phyloP scores from a whole-genome alignment of 805 yeast genomes.

The Ogataea naganishii region DNA sequence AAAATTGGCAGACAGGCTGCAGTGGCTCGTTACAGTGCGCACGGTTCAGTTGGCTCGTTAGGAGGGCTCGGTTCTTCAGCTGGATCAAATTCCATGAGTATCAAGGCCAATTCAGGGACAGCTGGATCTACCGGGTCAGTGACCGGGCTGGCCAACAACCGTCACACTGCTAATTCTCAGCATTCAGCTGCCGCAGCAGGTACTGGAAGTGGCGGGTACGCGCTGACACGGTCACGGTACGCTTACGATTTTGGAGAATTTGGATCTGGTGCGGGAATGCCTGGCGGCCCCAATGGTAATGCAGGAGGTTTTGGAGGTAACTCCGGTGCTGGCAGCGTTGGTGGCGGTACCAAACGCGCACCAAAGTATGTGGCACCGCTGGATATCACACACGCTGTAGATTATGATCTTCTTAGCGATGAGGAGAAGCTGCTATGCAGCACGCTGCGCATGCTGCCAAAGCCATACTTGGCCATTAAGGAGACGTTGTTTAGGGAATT shows the following conservation, averaged over 20 bases:
- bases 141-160: constrained; percentile 5
- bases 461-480: constrained; percentile 89
- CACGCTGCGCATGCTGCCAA: constrained; percentile 77
- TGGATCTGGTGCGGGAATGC: not conserved
- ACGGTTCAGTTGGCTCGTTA: too few species aligned
- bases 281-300: constrained; percentile 7
- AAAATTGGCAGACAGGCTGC: constrained; percentile 53
- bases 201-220: not conserved
- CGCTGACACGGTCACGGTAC: constrained; percentile 2
- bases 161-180: constrained; percentile 12
- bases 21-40: too few species aligned
- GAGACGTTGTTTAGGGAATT: constrained; percentile 84
- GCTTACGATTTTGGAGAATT: not conserved
- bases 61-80: too few species aligned
- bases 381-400: constrained; percentile 73
- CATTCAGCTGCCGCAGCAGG: constrained; percentile 1
- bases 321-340: too few species aligned
- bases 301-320: constrained; percentile 5
- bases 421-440: constrained; percentile 86
- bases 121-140: too few species aligned
- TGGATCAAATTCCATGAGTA: too few species aligned
- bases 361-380: constrained; percentile 35
- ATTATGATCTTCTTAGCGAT: constrained; percentile 71
- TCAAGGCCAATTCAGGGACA: too few species aligned
- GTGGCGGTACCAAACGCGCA: constrained; percentile 31